Percentiles rank a stretch among this genome's conserved stretches.
These are phyloP conservation scores for Cryptosporidium ubiquitum DNA, from an alignment of 169 alveolate genomes.

Conservation along the genomic window DNA sequence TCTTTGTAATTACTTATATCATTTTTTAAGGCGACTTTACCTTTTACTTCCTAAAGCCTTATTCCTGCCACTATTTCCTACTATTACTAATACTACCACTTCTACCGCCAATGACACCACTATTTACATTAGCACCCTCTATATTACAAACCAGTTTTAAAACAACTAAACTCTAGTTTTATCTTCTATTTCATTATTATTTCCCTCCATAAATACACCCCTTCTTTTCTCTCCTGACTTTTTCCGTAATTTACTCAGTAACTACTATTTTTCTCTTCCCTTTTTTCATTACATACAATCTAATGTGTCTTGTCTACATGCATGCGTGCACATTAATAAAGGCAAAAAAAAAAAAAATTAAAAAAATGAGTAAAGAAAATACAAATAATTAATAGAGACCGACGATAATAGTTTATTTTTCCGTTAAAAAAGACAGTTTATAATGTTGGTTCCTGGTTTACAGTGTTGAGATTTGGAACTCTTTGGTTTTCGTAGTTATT, in stretches of 20 bases:
- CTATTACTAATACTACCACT: neutral
- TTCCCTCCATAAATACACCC: neutral
- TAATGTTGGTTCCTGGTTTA: neutral
- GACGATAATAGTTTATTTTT: neutral
- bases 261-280: no score
- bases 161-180: neutral
- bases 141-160: no score
- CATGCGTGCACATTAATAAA: neutral
- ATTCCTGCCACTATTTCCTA: neutral
- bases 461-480: neutral
- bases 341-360: neutral
- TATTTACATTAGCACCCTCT: neutral
- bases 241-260: no score
- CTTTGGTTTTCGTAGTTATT: conserved; percentile 27
- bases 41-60: neutral
- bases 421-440: neutral
- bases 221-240: neutral
- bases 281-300: neutral
- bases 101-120: neutral
- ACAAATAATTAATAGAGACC: neutral
- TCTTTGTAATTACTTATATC: no score
- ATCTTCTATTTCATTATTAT: neutral
- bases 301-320: neutral
- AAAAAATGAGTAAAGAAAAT: neutral
- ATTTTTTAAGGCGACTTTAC: no score